A percentile compares a stretch with the other conserved stretches of the same genome.
Evolutionary conservation across 192 early-diverging fungal genomes (phyloP).

Genomic region (Thoreauomyces humboldtii): DNA sequence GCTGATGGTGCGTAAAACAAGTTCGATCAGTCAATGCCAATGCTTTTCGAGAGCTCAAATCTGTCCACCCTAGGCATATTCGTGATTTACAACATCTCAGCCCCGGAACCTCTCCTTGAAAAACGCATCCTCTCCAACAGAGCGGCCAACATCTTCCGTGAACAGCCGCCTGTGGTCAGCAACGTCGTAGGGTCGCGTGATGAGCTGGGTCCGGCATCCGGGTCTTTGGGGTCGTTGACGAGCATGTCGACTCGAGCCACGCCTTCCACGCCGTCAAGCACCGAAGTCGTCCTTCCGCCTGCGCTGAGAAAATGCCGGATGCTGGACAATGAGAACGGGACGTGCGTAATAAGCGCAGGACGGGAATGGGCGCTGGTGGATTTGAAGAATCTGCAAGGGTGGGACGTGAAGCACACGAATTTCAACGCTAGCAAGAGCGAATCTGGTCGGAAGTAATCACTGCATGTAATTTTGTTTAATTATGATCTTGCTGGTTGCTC

Average conservation of each 20-base stretch:
- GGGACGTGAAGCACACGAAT: conserved; percentile 18
- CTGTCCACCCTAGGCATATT: conserved; percentile 22
- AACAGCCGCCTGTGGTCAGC: background rate
- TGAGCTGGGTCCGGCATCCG: background rate
- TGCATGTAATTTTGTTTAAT: too few species aligned
- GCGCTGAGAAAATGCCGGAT: background rate
- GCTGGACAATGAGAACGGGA: conserved; percentile 13
- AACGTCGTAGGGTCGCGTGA: background rate
- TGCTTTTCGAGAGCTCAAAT: too few species aligned
- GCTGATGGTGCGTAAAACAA: conserved; percentile 15
- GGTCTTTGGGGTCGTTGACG: background rate
- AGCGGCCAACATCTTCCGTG: background rate
- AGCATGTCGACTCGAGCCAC: background rate
- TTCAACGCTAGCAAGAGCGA: too few species aligned
- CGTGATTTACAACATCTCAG: conserved; percentile 7
- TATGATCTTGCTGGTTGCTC: too few species aligned
- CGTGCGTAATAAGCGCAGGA: conserved; percentile 21
- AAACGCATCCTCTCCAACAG: conserved; percentile 29
- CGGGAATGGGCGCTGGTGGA: conserved; percentile 30
- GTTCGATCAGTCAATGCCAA: too few species aligned
- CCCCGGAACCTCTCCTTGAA: conserved; percentile 20
- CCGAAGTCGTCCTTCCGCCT: background rate
- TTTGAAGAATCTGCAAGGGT: conserved; percentile 2
- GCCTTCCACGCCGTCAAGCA: background rate
- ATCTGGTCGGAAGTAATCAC: too few species aligned